These are phyloP conservation scores for Gnomoniopsis smithogilvyi DNA, from an alignment of 2,329 filamentous ascomycete genomes.

Conservation along the genomic window DNA sequence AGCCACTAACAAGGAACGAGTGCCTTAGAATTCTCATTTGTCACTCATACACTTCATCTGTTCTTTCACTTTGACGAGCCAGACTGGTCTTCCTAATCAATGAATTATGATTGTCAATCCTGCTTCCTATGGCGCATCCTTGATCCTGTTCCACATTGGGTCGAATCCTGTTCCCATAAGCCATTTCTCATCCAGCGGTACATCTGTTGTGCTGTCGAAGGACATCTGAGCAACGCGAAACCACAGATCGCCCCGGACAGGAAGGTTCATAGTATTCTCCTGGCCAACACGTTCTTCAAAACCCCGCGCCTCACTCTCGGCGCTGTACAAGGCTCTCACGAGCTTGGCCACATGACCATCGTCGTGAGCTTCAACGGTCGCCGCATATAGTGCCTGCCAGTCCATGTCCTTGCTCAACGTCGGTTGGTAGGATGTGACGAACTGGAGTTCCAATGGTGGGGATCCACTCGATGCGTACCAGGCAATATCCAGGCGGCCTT, in stretches of 20 bases:
- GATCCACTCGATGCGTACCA: conserved; percentile 59
- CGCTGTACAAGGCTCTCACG: conserved; percentile 31
- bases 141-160: not conserved
- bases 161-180: not conserved
- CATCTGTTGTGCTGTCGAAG: not conserved
- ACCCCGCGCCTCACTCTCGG: conserved; percentile 19
- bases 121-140: too few species aligned
- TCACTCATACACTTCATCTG: too few species aligned
- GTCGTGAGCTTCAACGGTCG: conserved; percentile 25
- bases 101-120: too few species aligned
- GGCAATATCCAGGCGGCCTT: conserved; percentile 58
- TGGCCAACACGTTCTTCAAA: conserved; percentile 16
- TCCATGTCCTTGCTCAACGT: conserved; percentile 17
- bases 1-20: too few species aligned
- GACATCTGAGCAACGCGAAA: conserved; percentile 1
- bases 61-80: too few species aligned
- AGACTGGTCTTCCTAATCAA: too few species aligned
- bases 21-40: too few species aligned
- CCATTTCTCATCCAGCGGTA: not conserved
- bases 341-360: conserved; percentile 35
- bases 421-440: conserved; percentile 20
- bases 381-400: conserved; percentile 27
- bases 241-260: conserved; percentile 53
- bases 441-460: conserved; percentile 30
- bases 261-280: conserved; percentile 37